A percentile compares a stretch with the other conserved stretches of the same genome.
Evolutionary conservation across 139 green algal species (phyloP).

Genomic region (Chlorella sorokiniana): DNA sequence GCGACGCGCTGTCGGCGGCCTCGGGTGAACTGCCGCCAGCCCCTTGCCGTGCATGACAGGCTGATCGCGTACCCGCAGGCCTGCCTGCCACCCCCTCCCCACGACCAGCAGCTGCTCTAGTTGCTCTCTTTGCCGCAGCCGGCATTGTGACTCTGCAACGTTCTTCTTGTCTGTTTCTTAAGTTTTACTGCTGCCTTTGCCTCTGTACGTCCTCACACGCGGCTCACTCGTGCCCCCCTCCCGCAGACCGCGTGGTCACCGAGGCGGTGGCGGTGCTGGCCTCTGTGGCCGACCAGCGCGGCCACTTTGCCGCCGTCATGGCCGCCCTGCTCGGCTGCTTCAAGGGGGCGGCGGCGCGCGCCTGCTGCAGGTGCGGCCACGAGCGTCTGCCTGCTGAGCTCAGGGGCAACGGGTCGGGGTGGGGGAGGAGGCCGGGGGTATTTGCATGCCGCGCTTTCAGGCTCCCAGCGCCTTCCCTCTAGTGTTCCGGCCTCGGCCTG

Average conservation of each 20-base stretch:
- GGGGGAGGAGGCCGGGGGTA: background rate
- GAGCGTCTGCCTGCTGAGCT: background rate
- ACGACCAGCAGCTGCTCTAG: too few species aligned
- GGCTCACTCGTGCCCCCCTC: too few species aligned
- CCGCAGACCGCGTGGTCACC: constrained; percentile 60
- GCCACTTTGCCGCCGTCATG: constrained; percentile 5
- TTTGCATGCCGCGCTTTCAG: too few species aligned
- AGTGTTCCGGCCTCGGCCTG: background rate
- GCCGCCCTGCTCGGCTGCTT: constrained; percentile 43
- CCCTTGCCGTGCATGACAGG: too few species aligned
- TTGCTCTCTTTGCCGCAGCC: too few species aligned
- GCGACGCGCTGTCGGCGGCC: constrained; percentile 48
- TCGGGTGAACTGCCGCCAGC: background rate
- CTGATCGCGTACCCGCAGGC: too few species aligned
- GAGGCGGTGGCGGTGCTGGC: constrained; percentile 54
- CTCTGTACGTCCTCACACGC: too few species aligned
- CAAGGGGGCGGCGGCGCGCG: constrained; percentile 32
- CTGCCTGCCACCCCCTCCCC: too few species aligned
- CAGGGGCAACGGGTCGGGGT: background rate
- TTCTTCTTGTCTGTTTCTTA: too few species aligned
- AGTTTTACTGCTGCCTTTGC: too few species aligned
- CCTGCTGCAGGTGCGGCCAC: constrained; percentile 58
- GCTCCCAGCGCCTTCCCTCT: background rate
- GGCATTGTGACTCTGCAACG: too few species aligned
- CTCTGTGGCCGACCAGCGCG: constrained; percentile 11